phyloP scores from a whole-genome alignment of 208 protist species.

The Entamoeba invadens region DNA sequence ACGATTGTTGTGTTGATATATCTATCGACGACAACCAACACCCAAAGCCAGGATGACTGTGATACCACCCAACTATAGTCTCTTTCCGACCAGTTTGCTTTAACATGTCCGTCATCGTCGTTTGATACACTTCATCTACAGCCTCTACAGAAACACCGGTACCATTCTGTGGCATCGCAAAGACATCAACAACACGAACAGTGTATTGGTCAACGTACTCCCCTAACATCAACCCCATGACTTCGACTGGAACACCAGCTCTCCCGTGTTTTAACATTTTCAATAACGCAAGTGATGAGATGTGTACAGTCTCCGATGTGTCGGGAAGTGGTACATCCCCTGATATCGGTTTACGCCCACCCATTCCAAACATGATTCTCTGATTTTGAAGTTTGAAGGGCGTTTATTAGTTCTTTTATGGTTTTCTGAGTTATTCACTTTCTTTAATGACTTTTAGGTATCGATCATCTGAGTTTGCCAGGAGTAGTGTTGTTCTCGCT shows the following conservation, averaged over 20 bases:
- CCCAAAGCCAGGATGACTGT: conserved; percentile 98
- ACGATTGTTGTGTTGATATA: conserved; percentile 86
- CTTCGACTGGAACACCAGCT: conserved; percentile 96
- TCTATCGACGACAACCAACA: conserved; percentile 99
- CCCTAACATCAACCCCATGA: conserved; percentile 99
- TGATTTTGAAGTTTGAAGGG: too few species aligned
- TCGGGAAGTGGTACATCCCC: conserved; percentile 45
- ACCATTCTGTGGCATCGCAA: conserved; percentile 53
- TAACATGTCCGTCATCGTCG: conserved; percentile 98
- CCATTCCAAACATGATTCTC: neutral
- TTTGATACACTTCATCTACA: conserved; percentile 97
- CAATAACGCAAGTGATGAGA: conserved; percentile 95
- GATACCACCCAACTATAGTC: conserved; percentile 99
- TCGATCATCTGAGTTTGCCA: too few species aligned
- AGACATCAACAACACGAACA: conserved; percentile 54
- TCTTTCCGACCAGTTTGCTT: conserved; percentile 83
- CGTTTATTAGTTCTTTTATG: too few species aligned
- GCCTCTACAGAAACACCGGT: conserved; percentile 93
- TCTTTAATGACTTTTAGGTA: too few species aligned
- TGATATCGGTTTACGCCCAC: neutral
- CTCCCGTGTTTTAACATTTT: conserved; percentile 98
- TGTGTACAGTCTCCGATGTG: conserved; percentile 92
- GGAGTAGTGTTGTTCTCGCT: too few species aligned
- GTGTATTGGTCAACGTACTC: conserved; percentile 99
- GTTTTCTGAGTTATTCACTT: too few species aligned